Evolutionary conservation across 176 grass and related monocot genomes (phyloP), one percentile per base, ranked within the genome.

Genomic region (Canna indica): DNA sequence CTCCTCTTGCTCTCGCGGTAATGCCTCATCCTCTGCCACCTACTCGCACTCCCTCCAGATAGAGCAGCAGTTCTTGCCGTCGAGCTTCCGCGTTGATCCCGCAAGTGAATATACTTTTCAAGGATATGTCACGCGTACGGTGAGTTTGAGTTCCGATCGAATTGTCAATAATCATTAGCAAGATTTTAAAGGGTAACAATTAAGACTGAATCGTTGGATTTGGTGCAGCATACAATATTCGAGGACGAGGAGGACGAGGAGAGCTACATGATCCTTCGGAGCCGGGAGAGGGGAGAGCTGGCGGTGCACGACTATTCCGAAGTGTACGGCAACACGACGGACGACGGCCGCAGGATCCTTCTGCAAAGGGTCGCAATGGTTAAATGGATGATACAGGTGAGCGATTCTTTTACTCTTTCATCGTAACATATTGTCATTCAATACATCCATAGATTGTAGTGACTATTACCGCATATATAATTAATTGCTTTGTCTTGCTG

Each of bases 301-400:
- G 32, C 58, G 64, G 64, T 75, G 30, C 58, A 64, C 52, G 77
- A 87, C 74, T 91, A 85, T 82, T 47, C 39, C 31, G 70, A 78
- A 70, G 74, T 69, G 67, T 91, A 88, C 81, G 31, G 47, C 32
- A 77, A 69, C 35, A 74, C 69, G 69, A 16, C 81, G 11, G 79
- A 48, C 46, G 14, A 63, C 67, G 70, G 82, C 74, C 53, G 27
- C 47, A 22, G 67, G 79, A 59, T 88, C 71, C 35, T 77, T 27
- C 80, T 78, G 66, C 88, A 91, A 60, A 85, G 88, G 50, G 27
- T 80, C 59, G 52, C 81, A 73, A 91, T 88, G 85, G 85, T 91
- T 64, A 88, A 88, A 70, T 91, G 88, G 88, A 85, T 91, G 66
- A 70, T 88, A 53, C 85, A 88, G 88, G 88, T 91, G 66, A 77